Conservation (phyloP, 1,284 basidiomycete species). For the Laetiporus sulphureus region DNA sequence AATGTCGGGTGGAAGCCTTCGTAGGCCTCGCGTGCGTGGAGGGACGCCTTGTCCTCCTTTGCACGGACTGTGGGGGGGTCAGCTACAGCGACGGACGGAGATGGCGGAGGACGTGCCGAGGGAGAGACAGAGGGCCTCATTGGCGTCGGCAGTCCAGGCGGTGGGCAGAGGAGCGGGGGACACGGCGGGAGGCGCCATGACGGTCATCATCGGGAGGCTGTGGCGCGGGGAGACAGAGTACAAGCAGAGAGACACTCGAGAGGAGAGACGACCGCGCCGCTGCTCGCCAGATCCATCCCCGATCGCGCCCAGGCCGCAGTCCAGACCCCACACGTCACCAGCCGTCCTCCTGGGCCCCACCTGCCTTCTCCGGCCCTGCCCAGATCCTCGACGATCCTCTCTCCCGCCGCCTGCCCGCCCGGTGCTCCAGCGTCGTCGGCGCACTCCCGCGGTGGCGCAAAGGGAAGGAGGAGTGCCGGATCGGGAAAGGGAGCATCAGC, state of each 20-base stretch:
- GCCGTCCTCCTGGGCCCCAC: background rate
- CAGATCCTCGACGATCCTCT: background rate
- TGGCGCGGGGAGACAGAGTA: background rate
- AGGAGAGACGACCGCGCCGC: too few relatives aligned
- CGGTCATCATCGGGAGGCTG: background rate
- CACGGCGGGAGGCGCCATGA: background rate
- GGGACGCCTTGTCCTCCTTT: slow-evolving; percentile 49
- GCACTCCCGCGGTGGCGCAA: too few relatives aligned
- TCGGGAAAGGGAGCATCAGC: too few relatives aligned
- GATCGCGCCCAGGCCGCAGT: background rate
- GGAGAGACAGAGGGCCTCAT: slow-evolving; percentile 65
- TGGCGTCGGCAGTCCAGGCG: slow-evolving; percentile 73
- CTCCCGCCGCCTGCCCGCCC: background rate
- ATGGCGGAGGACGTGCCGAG: slow-evolving; percentile 51
- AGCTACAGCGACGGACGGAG: slow-evolving; percentile 40
- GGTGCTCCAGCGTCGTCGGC: too few relatives aligned
- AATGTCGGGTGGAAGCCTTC: slow-evolving; percentile 76
- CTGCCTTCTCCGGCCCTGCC: background rate
- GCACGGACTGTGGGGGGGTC: slow-evolving; percentile 45
- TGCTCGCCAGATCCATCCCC: background rate
- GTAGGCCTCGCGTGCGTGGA: slow-evolving; percentile 54
- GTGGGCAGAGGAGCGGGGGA: slow-evolving; percentile 1
- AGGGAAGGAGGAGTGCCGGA: too few relatives aligned
- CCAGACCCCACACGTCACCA: slow-evolving; percentile 1
- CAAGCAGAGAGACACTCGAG: too few relatives aligned